Percentiles rank a stretch among this genome's conserved stretches.
These are phyloP conservation scores for Cichorium intybus DNA, from an alignment of 140 eudicot genomes.

Conservation along the genomic window DNA sequence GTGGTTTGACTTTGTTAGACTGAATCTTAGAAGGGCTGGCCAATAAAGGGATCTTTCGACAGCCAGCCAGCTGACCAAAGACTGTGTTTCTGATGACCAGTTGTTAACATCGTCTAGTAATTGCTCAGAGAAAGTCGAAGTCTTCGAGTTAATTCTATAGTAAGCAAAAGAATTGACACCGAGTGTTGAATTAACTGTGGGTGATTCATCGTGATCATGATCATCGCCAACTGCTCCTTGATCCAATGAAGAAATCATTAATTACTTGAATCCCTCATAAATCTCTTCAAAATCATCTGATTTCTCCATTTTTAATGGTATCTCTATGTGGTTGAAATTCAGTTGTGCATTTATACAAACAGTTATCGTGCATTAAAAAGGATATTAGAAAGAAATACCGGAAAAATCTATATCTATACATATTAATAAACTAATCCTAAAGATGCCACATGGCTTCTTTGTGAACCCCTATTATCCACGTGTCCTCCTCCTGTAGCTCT, in stretches of 20 bases:
- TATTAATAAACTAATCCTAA: too few relatives aligned
- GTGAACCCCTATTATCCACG: too few relatives aligned
- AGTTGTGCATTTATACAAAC: conserved; percentile 32
- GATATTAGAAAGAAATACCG: conserved; percentile 24
- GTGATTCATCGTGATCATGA: conserved; percentile 37
- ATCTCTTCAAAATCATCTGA: conserved; percentile 41
- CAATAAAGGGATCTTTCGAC: conserved; percentile 52
- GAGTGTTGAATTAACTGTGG: conserved; percentile 40
- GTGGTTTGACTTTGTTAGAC: conserved; percentile 36
- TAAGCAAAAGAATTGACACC: conserved; percentile 57
- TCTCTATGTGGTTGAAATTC: neutral
- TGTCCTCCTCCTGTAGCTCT: too few relatives aligned
- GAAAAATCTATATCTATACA: too few relatives aligned
- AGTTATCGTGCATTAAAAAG: conserved; percentile 22
- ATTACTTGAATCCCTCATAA: conserved; percentile 54
- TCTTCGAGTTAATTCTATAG: conserved; percentile 69
- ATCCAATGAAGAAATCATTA: conserved; percentile 46
- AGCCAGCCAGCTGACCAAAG: conserved; percentile 62
- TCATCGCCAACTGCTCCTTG: conserved; percentile 31
- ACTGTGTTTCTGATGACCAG: conserved; percentile 55
- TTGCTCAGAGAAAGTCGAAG: conserved; percentile 69
- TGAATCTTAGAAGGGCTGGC: conserved; percentile 56
- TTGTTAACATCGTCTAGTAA: conserved; percentile 43
- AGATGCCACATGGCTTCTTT: too few relatives aligned
- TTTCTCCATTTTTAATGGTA: conserved; percentile 32